Evolutionary conservation across 192 early-diverging fungal species (phyloP), one percentile per base, ranked within the genome.

Genomic region (Allomyces macrogynus): DNA sequence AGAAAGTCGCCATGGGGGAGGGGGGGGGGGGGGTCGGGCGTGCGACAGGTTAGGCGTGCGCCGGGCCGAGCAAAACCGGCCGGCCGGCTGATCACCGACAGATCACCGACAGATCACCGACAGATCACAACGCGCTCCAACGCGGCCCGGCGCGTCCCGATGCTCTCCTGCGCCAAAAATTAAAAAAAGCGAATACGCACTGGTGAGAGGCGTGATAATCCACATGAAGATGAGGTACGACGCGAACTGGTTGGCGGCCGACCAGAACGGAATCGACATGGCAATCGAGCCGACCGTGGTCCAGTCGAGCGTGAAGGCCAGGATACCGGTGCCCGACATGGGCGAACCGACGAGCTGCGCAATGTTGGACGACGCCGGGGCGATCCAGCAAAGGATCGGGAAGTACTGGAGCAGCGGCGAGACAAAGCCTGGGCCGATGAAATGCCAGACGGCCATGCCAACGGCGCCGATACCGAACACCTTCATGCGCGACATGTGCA

Each of bases 151-250:
- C n/a, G n/a, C n/a, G n/a, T n/a, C n/a, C n/a, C n/a, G n/a, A n/a
- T n/a, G n/a, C n/a, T n/a, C n/a, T n/a, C n/a, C n/a, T n/a, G n/a
- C n/a, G n/a, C n/a, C n/a, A n/a, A n/a, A n/a, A n/a, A n/a, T n/a
- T n/a, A n/a, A n/a, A n/a, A n/a, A n/a, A n/a, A n/a, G n/a, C n/a
- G n/a, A n/a, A n/a, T n/a, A n/a, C n/a, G n/a, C n/a, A n/a, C n/a
- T 20, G 16, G 49, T n/a, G 12, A 57, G 5, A 5, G 49, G 49
- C 4, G 49, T 57, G 3, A 86, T 67, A 67, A 89, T 73, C 84
- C 86, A 91, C 73, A 87, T 83, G 49, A 86, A 80, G 25, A 86
- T 75, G n/a, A 83, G 71, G 63, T 85, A 84, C 10, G 84, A 84
- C 10, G 79, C 80, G 66, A 88, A 79, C 67, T 86, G 78, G 67